Base-by-base conservation (phyloP, 768 basidiomycete species). In the Rickenella mellea region DNA sequence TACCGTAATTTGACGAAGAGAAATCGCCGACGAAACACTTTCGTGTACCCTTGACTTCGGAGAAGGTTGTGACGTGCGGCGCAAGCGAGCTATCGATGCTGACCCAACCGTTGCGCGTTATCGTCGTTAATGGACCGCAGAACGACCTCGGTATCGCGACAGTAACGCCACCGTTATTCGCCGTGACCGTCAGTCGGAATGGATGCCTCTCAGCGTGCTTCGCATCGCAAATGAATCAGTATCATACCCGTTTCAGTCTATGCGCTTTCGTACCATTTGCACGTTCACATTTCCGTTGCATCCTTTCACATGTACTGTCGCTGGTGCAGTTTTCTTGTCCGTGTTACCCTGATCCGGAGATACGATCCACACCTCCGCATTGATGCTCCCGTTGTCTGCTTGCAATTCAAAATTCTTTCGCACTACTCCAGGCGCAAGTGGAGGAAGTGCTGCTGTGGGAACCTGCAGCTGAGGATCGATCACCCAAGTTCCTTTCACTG, bases 111-210 rank as follows among this genome's bases (percentile, higher is more conserved):
- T 36, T 36, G 19, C 24, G 33, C 19, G 33, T 36, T 10, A 11
- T 36, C 9, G 33, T 36, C 24, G 33, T 36, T 22, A 36, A 22
- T 10, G 33, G 33, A 17, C 33, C 33, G 15, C 19, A 36, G 33
- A 36, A 36, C 19, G 33, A 36, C 7, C 19, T 19, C 3, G 33
- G 33, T 11, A 36, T 17, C 42, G 70, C 67, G 11, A 67, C 68
- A 7, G 66, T 89, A 37, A 71, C 74, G 0, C 60, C 65, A 3
- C 60, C 69, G 8, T 61, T 88, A 29, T 71, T 81, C 2, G 53
- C 55, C 3, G 69, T 88, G 33, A 36, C 33, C 24, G 19, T 8
- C 10, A 36, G 24, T 7, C 24, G 19, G 12, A 36, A 36, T 3
- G 33, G 33, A 17, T 36, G 33, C 2, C 19, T n/a, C n/a, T n/a